Evolutionary conservation across 1,284 basidiomycete species (phyloP), one percentile per base, ranked within the genome.

Genomic region (Cerioporus squamosus): DNA sequence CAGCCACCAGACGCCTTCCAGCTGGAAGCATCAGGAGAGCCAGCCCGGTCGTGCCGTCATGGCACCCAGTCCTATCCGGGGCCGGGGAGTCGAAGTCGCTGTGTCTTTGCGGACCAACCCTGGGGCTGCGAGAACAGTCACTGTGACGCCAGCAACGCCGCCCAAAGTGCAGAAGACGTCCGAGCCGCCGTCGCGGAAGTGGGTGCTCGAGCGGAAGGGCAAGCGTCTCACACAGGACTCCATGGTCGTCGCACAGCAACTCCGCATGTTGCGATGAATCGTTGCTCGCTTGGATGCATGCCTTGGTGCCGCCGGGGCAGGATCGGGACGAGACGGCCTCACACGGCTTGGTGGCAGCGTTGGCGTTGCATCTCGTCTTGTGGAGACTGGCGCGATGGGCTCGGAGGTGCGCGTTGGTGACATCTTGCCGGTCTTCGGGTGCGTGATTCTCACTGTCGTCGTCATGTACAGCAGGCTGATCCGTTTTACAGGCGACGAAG

Each of bases 121-220:
- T 17, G 38, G 26, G 29, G 14, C n/a, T 17, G 7, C 17, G 24
- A 26, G 10, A 26, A 17, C 9, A 10, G 44, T 14, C 5, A 22
- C 24, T 2, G 24, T 10, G 26, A 31, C 12, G 15, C 44, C 45
- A 17, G 29, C 24, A 10, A 17, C 29, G 15, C 33, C 51, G n/a
- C 33, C 47, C 1, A n/a, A 38, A 36, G 33, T 2, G 33, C 49
- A 45, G 18, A 55, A 54, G 42, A 20, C 38, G 7, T 51, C 42
- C 10, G 55, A 44, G 14, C 48, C 50, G 31, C 57, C 44, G 36
- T 20, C 58, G 51, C 52, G 55, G 33, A 64, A 64, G 44, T 64
- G 63, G 63, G 63, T 64, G 56, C 47, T 64, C 39, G 63, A 64
- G 60, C 62, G 58, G 60, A 64, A 62, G 9, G 63, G 63, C 44